A percentile compares a stretch with the other conserved stretches of the same genome.
Conservation (phyloP, 208 protist species). For the Crithidia mellificae region DNA sequence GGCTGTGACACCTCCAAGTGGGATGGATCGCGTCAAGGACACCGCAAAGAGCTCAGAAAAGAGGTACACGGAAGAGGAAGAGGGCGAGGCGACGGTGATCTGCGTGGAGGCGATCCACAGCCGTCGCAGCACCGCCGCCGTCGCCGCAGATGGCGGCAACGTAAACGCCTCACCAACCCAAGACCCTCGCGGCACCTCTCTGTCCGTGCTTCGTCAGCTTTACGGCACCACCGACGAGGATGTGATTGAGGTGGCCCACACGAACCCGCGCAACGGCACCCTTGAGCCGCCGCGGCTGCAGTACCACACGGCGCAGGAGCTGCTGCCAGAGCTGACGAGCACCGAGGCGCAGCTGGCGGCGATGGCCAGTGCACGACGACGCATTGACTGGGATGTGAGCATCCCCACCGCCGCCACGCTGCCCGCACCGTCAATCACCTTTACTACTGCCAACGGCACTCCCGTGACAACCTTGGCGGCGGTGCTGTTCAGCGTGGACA, state of each 20-base stretch:
- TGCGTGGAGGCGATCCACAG: conserved; percentile 16
- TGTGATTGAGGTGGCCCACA: conserved; percentile 32
- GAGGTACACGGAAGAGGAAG: neutral
- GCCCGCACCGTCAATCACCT: conserved; percentile 58
- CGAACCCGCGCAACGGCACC: conserved; percentile 16
- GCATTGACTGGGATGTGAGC: conserved; percentile 57
- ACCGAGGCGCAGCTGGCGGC: conserved; percentile 42
- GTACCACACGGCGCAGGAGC: conserved; percentile 36
- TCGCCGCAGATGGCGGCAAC: conserved; percentile 16
- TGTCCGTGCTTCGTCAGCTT: conserved; percentile 38
- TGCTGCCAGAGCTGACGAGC: conserved; percentile 46
- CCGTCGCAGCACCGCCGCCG: neutral
- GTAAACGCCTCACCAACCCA: too few species aligned
- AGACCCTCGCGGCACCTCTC: conserved; percentile 8
- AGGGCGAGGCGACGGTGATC: conserved; percentile 4
- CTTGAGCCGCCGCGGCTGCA: conserved; percentile 31
- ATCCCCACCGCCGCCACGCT: conserved; percentile 55
- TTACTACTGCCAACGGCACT: conserved; percentile 41
- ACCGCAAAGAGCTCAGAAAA: neutral
- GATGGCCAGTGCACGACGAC: conserved; percentile 40
- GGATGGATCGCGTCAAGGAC: too few species aligned
- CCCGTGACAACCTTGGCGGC: conserved; percentile 22
- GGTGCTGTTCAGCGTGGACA: conserved; percentile 38
- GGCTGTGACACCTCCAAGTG: too few species aligned
- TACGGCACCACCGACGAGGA: conserved; percentile 55